A percentile compares a stretch with the other conserved stretches of the same genome.
These are phyloP conservation scores for Drechslerella stenobrocha DNA, from an alignment of 2,329 filamentous ascomycete genomes.

Conservation along the genomic window DNA sequence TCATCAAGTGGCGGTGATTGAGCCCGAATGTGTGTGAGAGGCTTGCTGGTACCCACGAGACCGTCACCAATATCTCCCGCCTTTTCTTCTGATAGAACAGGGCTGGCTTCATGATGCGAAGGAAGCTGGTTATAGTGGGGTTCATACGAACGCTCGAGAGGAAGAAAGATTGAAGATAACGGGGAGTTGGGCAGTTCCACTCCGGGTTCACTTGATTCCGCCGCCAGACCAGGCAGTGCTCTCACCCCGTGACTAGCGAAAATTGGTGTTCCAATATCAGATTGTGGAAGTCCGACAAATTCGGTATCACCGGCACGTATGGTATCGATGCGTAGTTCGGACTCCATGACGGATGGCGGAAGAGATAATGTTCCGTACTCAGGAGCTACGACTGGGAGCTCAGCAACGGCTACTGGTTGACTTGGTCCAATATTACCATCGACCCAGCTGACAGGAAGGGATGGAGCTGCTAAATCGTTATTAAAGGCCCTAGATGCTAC, in stretches of 20 bases:
- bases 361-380: conserved; percentile 7
- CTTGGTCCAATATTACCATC: neutral
- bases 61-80: too few relatives aligned
- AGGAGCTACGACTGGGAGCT: neutral
- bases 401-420: neutral
- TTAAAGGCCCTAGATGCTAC: neutral
- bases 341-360: conserved; percentile 21
- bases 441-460: conserved; percentile 16
- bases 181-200: neutral
- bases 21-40: too few relatives aligned
- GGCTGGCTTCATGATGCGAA: too few relatives aligned
- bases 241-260: too few relatives aligned
- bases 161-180: neutral
- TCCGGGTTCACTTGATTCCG: too few relatives aligned
- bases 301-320: neutral
- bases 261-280: conserved; percentile 19
- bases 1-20: too few relatives aligned
- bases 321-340: neutral
- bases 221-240: too few relatives aligned
- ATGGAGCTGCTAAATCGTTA: neutral
- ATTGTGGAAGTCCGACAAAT: conserved; percentile 20
- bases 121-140: too few relatives aligned
- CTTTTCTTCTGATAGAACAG: too few relatives aligned
- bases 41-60: too few relatives aligned
- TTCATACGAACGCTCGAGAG: too few relatives aligned